phyloP scores from a whole-genome alignment of 345 rosid genomes.

The Combretum micranthum region DNA sequence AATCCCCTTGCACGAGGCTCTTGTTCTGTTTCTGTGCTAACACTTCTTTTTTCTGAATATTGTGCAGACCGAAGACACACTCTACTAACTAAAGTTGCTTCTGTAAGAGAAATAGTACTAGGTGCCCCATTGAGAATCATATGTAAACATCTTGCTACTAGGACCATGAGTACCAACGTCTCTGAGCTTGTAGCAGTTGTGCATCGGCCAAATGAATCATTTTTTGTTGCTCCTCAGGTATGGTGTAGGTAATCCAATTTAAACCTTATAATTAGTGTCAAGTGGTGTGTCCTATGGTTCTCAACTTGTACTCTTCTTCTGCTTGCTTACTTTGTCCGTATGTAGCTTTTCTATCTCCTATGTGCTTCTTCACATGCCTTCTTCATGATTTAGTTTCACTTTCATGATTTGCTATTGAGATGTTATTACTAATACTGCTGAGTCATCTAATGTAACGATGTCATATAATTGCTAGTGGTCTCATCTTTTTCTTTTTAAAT shows the following conservation, averaged over 20 bases:
- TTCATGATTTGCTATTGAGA: no score
- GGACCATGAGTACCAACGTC: constrained; percentile 48
- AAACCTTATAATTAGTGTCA: not conserved
- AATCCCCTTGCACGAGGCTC: not conserved
- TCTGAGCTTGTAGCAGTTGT: constrained; percentile 68
- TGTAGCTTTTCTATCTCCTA: no score
- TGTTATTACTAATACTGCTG: no score
- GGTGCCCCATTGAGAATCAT: constrained; percentile 82
- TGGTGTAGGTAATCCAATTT: not conserved
- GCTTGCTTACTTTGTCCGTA: not conserved
- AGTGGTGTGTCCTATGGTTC: not conserved
- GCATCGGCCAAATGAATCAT: constrained; percentile 92
- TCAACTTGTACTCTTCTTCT: not conserved
- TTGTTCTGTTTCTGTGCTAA: constrained; percentile 6
- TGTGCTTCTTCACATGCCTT: no score
- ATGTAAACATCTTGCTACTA: constrained; percentile 68
- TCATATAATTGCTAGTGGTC: not conserved
- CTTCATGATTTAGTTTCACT: no score
- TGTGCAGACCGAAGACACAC: constrained; percentile 49
- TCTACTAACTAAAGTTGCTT: constrained; percentile 70
- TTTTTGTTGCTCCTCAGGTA: constrained; percentile 84
- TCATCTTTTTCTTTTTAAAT: not conserved
- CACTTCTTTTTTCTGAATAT: constrained; percentile 9
- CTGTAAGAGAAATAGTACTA: constrained; percentile 80
- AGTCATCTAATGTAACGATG: no score